Evolutionary conservation across 345 rosid genomes (phyloP), one percentile per base, ranked within the genome.

Genomic region (Eucalyptus leucophloia): DNA sequence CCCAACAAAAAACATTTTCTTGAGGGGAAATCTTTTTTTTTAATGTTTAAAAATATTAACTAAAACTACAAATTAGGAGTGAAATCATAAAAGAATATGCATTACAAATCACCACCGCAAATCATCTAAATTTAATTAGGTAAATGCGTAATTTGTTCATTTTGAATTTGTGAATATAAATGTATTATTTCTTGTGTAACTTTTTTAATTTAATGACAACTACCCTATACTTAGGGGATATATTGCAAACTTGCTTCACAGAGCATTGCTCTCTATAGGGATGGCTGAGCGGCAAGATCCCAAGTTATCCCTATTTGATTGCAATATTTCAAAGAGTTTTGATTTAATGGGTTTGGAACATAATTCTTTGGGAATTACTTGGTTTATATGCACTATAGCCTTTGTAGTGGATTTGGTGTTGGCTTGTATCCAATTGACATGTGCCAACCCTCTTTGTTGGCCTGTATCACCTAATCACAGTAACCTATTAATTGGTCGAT

Each of bases 311-410:
- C 69, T 30, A 13, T 62, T 30, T 30, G 18, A 62, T 62, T 1
- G 69, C 1, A 16, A 62, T 4, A 62, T 13, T 30, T 62, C 9
- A 28, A 0, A 30, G 69, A 62, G 34, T 7, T 62, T 62, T 30
- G 1, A 6, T 13, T 62, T 62, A 62, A 14, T 62, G 4, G 34
- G 69, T 13, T 62, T 30, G 34, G 34, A 62, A 62, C 17, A 62
- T 62, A 16, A 28, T 62, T 62, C 34, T 30, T 65, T 65, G 1
- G 77, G 19, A 1, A 65, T 65, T 14, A 15, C 77, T n/a, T 65
- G 37, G 0, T 65, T 65, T 65, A 30, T 65, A 30, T 14, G 18
- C 77, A 6, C 19, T n/a, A 65, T 65, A 65, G 18, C 37, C 72
- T 65, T 65, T 65, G 15, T 65, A 65, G 5, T 65, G 37, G 18